Evolutionary conservation across 352 stramenopile species (phyloP), one percentile per base, ranked within the genome.

Genomic region (Globisporangium echinulatum): DNA sequence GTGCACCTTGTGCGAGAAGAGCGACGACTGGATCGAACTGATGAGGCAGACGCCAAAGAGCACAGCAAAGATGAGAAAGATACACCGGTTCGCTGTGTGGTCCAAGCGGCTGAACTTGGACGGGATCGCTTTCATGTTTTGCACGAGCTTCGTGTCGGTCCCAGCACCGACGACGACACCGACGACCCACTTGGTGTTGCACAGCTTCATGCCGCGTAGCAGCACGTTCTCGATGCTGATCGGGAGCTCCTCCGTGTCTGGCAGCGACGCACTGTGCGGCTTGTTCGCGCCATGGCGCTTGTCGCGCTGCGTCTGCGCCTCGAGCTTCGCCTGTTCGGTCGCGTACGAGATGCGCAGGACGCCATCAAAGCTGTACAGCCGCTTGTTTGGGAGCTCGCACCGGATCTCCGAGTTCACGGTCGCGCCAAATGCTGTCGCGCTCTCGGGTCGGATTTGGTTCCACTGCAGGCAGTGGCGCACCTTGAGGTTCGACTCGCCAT

Each of bases 51-150:
- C 70, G 8, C 66, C 67, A 48, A 92, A 92, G 10, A 94, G 68
- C 9, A 93, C 74, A 4, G 72, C 74, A 43, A 95, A 93, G 42
- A 95, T 84, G n/a, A 95, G 68, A 9, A 93, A 74, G 38, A 93
- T 92, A 44, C 85, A 95, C 3, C 78, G 76, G 54, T 95, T 93
- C 0, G 80, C 76, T 15, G 86, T 88, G 1, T 75, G 72, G 58
- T 95, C 84, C 17, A 95, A 69, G 0, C 85, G 78, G 39, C 78
- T 90, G 63, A 94, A 92, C 55, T 95, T 95, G 49, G 84, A 95
- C 25, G 85, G 84, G 33, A 93, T 85, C 0, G 79, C 77, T 62
- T 92, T 92, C 75, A 90, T 91, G 58, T 95, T 95, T 36, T 89
- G 85, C 14, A 92, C 70, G 1, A 92, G 63, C 52, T 95, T 95